Evolutionary conservation across 2,329 filamentous ascomycete genomes (phyloP), one percentile per base, ranked within the genome.

Genomic region (Dendrostoma leiphaemia): DNA sequence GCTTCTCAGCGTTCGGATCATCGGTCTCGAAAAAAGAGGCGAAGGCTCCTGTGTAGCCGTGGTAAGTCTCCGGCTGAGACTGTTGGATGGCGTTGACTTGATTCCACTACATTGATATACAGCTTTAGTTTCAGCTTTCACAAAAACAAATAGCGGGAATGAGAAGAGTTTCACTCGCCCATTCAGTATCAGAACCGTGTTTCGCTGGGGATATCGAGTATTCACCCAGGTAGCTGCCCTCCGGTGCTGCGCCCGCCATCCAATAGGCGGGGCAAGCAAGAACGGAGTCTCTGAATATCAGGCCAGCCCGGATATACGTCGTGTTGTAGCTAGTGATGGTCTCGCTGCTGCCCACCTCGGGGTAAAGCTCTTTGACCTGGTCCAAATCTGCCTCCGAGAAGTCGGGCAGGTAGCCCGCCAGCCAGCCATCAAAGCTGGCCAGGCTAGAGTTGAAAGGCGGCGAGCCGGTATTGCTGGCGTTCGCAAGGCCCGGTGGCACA

Each of bases 251-350:
- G 3, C 66, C 66, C 0, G 78, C 72, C 57, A 80, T 71, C 83
- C 82, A 86, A 57, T 79, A 80, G 2, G 76, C 76, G 0, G 83
- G 83, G 64, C 83, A 86, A 0, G 82, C 76, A 7, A 86, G 73
- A 0, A 83, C 77, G 0, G 79, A 67, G 61, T 86, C 83, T 12
- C 83, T 68, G 58, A 80, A 86, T 2, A 86, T 66, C 17, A 86
- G 62, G 0, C 81, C 81, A 0, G 83, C 82, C 21, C 81, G 71
- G 1, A 72, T 69, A 48, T 75, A 79, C 0, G 77, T 76, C 1
- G 74, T 75, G 51, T 79, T 78, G 59, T 82, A 84, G 1, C 19
- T 54, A 3, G 61, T 47, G 0, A 81, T 67, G 0, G 73, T 73
- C 64, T 83, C 81, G 0, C 78, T 72, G 2, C 61, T 67, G 1